Conservation (phyloP, 306 rosid species). For the Crataegus laevigata region DNA sequence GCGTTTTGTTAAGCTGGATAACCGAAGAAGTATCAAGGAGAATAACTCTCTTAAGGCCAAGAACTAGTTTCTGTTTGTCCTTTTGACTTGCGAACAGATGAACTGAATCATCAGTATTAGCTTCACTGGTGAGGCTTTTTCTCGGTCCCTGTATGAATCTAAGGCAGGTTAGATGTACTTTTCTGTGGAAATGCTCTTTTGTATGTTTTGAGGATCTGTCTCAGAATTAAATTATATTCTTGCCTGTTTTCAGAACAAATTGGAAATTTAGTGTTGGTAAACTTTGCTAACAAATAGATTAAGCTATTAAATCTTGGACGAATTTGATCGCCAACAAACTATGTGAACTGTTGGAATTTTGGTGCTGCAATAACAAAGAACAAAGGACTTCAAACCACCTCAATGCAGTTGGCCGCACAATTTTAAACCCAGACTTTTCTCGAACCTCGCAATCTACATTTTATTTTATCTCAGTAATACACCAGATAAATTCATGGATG, state of each 20-base stretch:
- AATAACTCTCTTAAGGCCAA: constrained; percentile 66
- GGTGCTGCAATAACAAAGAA: no score
- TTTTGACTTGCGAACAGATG: not conserved
- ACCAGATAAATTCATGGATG: no score
- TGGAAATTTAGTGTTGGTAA: not conserved
- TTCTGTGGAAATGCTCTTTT: not conserved
- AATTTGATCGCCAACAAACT: no score
- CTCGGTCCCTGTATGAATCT: not conserved
- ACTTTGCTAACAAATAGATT: no score
- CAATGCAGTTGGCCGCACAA: no score
- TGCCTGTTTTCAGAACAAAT: not conserved
- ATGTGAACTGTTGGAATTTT: no score
- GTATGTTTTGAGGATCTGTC: not conserved
- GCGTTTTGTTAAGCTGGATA: constrained; percentile 75
- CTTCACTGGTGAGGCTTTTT: not conserved
- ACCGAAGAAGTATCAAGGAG: constrained; percentile 74
- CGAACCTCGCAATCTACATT: no score
- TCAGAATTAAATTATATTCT: not conserved
- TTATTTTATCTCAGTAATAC: no score
- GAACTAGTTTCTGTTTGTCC: constrained; percentile 30
- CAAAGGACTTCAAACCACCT: no score
- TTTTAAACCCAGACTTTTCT: no score
- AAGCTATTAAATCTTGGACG: no score
- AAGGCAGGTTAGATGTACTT: not conserved
- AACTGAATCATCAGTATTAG: not conserved